These are phyloP conservation scores for Trametes cingulata DNA, from an alignment of 768 basidiomycete genomes.

Conservation along the genomic window DNA sequence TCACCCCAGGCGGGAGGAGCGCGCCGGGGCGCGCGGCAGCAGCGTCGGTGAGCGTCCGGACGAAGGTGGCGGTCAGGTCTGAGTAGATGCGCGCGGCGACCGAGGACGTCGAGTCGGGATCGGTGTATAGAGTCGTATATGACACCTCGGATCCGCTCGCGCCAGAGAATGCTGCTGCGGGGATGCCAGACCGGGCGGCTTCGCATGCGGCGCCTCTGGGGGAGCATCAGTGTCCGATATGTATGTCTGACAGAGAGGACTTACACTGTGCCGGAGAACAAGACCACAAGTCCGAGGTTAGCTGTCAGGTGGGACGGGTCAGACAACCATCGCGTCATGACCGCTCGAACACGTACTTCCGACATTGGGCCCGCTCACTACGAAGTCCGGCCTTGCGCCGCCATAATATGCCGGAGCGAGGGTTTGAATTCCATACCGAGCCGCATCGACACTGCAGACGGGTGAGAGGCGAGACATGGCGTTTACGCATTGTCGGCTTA, in stretches of 20 bases:
- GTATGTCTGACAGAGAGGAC: background rate
- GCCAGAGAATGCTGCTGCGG: slow-evolving; percentile 52
- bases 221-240: background rate
- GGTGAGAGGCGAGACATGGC: background rate
- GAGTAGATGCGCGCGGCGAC: slow-evolving; percentile 45
- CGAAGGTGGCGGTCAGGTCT: slow-evolving; percentile 43
- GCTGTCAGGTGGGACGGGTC: background rate
- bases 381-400: slow-evolving; percentile 41
- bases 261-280: slow-evolving; percentile 33
- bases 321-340: background rate
- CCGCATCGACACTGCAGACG: slow-evolving; percentile 29
- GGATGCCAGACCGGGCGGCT: slow-evolving; percentile 49
- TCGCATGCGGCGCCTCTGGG: slow-evolving; percentile 50
- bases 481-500: slow-evolving; percentile 7
- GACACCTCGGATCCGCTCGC: slow-evolving; percentile 44
- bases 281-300: slow-evolving; percentile 26
- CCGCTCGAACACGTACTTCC: slow-evolving; percentile 15
- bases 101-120: slow-evolving; percentile 37
- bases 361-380: slow-evolving; percentile 47
- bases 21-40: slow-evolving; percentile 23
- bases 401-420: slow-evolving; percentile 44
- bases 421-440: slow-evolving; percentile 45
- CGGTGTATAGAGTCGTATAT: slow-evolving; percentile 47
- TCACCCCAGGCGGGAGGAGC: slow-evolving; percentile 34
- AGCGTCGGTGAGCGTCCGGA: slow-evolving; percentile 25